phyloP scores from a whole-genome alignment of 441 rosid species.

The Gossypium gossypioides region DNA sequence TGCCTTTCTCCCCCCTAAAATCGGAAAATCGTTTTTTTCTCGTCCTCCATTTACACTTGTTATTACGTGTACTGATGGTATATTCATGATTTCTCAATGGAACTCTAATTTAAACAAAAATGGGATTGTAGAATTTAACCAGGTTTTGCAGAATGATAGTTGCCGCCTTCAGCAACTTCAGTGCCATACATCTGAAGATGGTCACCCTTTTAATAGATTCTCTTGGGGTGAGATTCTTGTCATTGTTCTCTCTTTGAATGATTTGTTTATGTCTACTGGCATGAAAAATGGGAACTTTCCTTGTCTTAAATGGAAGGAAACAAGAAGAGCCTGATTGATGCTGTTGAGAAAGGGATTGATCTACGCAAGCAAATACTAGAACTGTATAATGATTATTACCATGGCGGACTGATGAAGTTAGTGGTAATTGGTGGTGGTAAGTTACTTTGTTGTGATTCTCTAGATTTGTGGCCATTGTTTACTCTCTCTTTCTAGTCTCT shows the following conservation, averaged over 20 bases:
- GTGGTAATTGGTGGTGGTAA: slow-evolving; percentile 97
- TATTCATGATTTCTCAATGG: slow-evolving; percentile 13
- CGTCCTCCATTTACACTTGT: neutral
- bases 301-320: slow-evolving; percentile 52
- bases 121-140: slow-evolving; percentile 69
- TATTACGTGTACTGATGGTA: slow-evolving; percentile 1
- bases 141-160: slow-evolving; percentile 82
- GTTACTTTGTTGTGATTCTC: slow-evolving; percentile 14
- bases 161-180: slow-evolving; percentile 92
- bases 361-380: slow-evolving; percentile 62
- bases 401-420: slow-evolving; percentile 87
- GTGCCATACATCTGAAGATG: slow-evolving; percentile 63
- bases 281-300: slow-evolving; percentile 10
- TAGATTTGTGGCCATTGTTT: neutral
- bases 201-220: slow-evolving; percentile 74
- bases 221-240: slow-evolving; percentile 65
- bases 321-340: slow-evolving; percentile 83
- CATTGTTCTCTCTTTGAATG: slow-evolving; percentile 12
- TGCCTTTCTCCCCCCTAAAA: neutral
- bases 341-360: slow-evolving; percentile 75
- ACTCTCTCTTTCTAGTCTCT: neutral
- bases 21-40: neutral
- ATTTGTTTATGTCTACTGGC: slow-evolving; percentile 10
- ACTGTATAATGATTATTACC: slow-evolving; percentile 59
- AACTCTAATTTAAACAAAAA: slow-evolving; percentile 14